A percentile compares a stretch with the other conserved stretches of the same genome.
phyloP scores from a whole-genome alignment of 2,329 filamentous ascomycete species.

The Diaporthe destruens region DNA sequence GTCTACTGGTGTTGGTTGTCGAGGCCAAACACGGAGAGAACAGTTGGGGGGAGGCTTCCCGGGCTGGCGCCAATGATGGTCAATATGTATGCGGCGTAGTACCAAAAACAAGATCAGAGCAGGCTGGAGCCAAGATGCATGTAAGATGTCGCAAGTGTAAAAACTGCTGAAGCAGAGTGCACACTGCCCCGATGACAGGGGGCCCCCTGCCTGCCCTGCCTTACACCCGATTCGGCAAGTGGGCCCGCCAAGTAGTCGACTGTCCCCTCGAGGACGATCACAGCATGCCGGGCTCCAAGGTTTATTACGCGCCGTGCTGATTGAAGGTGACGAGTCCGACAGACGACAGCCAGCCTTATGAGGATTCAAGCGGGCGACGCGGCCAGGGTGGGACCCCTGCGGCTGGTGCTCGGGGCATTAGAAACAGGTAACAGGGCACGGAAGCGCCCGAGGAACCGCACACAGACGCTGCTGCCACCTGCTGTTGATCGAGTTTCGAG shows the following conservation, averaged over 20 bases:
- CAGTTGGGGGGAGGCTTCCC: background rate
- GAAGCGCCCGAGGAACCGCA: conserved; percentile 24
- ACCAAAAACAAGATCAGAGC: background rate
- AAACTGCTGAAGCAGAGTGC: background rate
- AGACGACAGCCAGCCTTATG: conserved; percentile 13
- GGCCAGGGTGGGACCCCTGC: conserved; percentile 22
- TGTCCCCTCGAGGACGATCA: background rate
- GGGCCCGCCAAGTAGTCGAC: background rate
- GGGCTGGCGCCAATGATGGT: background rate
- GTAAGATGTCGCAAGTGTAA: background rate
- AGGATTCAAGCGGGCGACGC: background rate
- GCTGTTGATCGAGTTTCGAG: too few species aligned
- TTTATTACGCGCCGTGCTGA: too few species aligned
- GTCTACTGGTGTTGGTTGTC: background rate
- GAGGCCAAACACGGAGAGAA: background rate
- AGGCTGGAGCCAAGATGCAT: background rate
- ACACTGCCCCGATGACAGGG: conserved; percentile 26
- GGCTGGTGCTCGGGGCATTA: conserved; percentile 3
- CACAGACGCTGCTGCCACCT: background rate
- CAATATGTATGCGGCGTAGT: too few species aligned
- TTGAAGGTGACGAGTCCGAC: too few species aligned
- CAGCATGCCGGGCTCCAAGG: background rate
- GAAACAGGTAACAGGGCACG: conserved; percentile 19
- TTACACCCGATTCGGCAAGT: conserved; percentile 20
- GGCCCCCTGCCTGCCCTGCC: background rate